Evolutionary conservation across 2,329 filamentous ascomycete species (phyloP), one percentile per base, ranked within the genome.

Genomic region (Pseudopithomyces maydicus): DNA sequence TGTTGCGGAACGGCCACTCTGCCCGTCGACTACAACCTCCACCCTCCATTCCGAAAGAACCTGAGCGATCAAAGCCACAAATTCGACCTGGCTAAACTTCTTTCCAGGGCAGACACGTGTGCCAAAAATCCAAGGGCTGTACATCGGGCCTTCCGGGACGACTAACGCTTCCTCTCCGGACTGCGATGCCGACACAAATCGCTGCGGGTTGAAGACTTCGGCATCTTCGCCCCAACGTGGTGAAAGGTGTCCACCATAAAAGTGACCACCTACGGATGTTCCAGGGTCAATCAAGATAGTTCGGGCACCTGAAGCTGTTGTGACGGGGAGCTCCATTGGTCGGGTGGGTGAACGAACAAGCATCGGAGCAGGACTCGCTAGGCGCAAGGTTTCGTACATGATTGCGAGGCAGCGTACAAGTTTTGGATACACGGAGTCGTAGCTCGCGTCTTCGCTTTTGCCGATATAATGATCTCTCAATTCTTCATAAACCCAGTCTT

Each of bases 401-500:
- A 83, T 50, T 3, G 80, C 78, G 17, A 82, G 65, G 46, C 73
- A 75, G 1, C 82, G 75, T 8, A 70, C 70, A 15, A 80, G 73
- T 49, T 72, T 73, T 1, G 81, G 78, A 58, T 78, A 84, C 1
- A 75, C 62, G 10, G 62, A 68, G 46, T 0, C 52, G n/a, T 14
- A 68, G 46, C 10, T 66, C 7, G 60, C 52, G 8, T 61, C 50
- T 5, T 14, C 19, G 48, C 67, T 48, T 1, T 74, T 73, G 11
- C 59, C 29, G 0, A 56, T n/a, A 26, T 56, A 57, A 10, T 57
- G 33, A 4, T 39, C 17, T 20, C 54, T 36, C 5, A 81, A 63
- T 50, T 81, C 80, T 50, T 81, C 74, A 0, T 70, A 64, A 0
- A 81, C 42, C 80, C 79, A 83, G 4, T 78, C 74, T 57, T 84